Conservation (phyloP, 2,329 filamentous ascomycete species). For the Seiridium cupressi region DNA sequence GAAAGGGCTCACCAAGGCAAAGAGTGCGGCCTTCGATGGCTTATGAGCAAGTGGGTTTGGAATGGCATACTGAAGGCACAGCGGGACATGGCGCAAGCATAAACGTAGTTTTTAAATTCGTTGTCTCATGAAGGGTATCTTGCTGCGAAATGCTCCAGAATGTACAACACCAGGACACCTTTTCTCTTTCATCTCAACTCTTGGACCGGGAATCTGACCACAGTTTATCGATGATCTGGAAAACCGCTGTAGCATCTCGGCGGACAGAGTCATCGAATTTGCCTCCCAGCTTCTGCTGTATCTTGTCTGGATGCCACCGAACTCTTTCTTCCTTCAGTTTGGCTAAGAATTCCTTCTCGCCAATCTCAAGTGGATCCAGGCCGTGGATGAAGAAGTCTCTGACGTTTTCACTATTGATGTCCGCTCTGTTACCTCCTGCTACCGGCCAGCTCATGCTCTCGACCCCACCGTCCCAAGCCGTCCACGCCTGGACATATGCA, state of each 20-base stretch:
- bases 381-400: constrained; percentile 60
- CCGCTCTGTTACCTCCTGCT: constrained; percentile 49
- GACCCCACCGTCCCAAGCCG: constrained; percentile 42
- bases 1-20: no score
- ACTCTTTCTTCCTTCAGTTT: constrained; percentile 80
- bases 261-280: constrained; percentile 70
- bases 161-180: not conserved
- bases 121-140: constrained; percentile 1
- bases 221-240: constrained; percentile 82
- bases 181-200: not conserved
- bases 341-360: constrained; percentile 43
- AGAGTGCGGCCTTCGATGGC: no score
- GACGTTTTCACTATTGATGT: constrained; percentile 19
- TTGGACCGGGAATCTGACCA: constrained; percentile 63
- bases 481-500: constrained; percentile 65
- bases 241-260: constrained; percentile 81
- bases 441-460: constrained; percentile 69
- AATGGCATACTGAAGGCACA: not conserved
- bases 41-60: not conserved
- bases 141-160: not conserved
- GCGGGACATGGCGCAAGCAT: not conserved
- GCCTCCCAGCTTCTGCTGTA: constrained; percentile 82
- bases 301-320: constrained; percentile 96
- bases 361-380: constrained; percentile 39
- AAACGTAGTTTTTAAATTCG: not conserved